Conservation (phyloP, 306 rosid genomes). For the Trifolium dubium region DNA sequence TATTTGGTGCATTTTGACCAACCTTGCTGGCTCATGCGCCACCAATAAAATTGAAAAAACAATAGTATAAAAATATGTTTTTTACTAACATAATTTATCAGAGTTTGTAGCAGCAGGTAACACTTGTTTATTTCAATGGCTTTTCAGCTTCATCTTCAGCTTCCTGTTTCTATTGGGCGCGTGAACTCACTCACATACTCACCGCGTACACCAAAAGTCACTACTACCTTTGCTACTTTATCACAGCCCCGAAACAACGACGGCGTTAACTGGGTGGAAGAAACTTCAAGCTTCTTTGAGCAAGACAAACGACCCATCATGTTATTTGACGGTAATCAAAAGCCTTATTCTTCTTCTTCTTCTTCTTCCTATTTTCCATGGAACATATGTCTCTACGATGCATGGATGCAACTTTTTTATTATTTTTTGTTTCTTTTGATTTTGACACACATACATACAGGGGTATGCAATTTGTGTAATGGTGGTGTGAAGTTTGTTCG, state of each 20-base stretch:
- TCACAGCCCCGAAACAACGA: constrained; percentile 52
- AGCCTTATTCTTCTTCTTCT: neutral
- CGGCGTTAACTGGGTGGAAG: constrained; percentile 61
- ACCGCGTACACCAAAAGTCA: constrained; percentile 41
- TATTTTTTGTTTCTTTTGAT: neutral
- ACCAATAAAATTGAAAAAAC: neutral
- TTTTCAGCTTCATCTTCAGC: constrained; percentile 50
- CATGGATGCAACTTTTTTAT: neutral
- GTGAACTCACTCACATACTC: constrained; percentile 34
- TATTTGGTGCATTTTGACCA: no score
- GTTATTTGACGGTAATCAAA: constrained; percentile 75
- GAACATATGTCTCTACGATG: neutral
- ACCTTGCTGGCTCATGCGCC: neutral
- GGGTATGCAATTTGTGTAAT: constrained; percentile 92
- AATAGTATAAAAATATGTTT: neutral
- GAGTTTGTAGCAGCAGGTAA: neutral
- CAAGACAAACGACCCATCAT: constrained; percentile 86
- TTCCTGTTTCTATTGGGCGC: constrained; percentile 45
- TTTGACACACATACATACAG: constrained; percentile 56
- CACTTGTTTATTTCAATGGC: constrained; percentile 54
- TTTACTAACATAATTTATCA: neutral
- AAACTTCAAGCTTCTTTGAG: constrained; percentile 77
- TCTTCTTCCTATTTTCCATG: neutral
- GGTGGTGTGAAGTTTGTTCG: constrained; percentile 95
- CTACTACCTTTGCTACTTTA: constrained; percentile 51